A percentile compares a stretch with the other conserved stretches of the same genome.
Conservation (phyloP, 2,329 filamentous ascomycete genomes). For the Thielaviopsis euricoi region DNA sequence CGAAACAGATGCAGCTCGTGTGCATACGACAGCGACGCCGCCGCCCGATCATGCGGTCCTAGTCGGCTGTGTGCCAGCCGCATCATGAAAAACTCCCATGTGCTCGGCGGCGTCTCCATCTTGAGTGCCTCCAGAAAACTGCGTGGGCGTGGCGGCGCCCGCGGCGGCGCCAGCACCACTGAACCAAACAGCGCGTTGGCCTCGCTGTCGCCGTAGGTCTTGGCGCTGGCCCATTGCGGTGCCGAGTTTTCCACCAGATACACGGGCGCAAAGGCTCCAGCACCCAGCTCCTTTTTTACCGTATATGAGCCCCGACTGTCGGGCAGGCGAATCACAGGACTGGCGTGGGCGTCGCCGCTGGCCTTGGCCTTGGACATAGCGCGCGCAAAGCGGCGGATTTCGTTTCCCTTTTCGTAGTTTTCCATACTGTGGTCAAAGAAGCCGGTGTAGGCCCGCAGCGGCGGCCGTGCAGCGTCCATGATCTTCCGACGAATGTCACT, state of each 20-base stretch:
- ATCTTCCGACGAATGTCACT: conserved; percentile 59
- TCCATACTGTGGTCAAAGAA: conserved; percentile 58
- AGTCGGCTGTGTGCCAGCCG: conserved; percentile 64
- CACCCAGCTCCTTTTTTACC: conserved; percentile 71
- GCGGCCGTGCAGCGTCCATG: conserved; percentile 54
- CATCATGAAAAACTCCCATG: conserved; percentile 97
- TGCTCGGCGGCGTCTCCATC: conserved; percentile 74
- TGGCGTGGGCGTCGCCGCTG: conserved; percentile 42
- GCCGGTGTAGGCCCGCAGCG: conserved; percentile 57
- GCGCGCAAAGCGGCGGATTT: conserved; percentile 73
- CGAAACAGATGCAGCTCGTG: conserved; percentile 86
- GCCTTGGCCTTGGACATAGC: conserved; percentile 40
- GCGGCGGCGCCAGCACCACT: conserved; percentile 37
- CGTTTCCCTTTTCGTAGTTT: conserved; percentile 47
- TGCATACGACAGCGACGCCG: conserved; percentile 62
- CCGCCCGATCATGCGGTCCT: conserved; percentile 50
- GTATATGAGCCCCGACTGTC: conserved; percentile 53
- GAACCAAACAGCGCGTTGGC: conserved; percentile 37
- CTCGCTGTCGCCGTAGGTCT: conserved; percentile 30
- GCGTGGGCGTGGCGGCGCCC: conserved; percentile 36
- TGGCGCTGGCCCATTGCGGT: conserved; percentile 28
- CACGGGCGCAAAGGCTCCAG: conserved; percentile 87
- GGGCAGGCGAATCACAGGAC: conserved; percentile 51
- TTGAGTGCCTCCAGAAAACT: conserved; percentile 68
- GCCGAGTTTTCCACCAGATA: conserved; percentile 71